These are phyloP conservation scores for Cicer bijugum DNA, from an alignment of 306 rosid species.

Conservation along the genomic window DNA sequence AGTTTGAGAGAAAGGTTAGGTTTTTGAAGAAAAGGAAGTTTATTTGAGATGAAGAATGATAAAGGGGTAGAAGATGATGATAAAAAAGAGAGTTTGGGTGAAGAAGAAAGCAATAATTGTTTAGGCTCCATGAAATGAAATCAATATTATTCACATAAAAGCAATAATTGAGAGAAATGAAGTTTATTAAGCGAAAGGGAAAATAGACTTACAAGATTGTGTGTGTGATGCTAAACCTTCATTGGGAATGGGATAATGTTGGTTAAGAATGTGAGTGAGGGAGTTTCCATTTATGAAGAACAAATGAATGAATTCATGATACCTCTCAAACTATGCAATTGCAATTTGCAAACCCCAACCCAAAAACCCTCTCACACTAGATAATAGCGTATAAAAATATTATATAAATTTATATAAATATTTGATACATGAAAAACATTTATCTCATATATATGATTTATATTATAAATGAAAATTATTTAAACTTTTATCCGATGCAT, in stretches of 20 bases:
- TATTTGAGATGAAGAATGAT: constrained; percentile 61
- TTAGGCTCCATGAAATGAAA: constrained; percentile 56
- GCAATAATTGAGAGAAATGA: not conserved
- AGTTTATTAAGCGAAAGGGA: not conserved
- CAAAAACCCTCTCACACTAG: constrained; percentile 2
- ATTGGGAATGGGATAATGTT: not conserved
- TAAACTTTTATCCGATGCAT: too few species aligned
- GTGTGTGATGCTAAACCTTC: not conserved
- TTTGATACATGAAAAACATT: too few species aligned
- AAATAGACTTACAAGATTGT: constrained; percentile 25
- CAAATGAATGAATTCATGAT: not conserved
- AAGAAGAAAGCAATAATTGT: constrained; percentile 45
- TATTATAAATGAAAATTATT: too few species aligned
- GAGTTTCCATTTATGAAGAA: not conserved
- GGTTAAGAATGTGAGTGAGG: not conserved
- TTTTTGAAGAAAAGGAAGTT: constrained; percentile 43
- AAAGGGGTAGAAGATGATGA: constrained; percentile 50
- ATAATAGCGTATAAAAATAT: constrained; percentile 5
- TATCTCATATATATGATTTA: too few species aligned
- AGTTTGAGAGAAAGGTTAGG: constrained; percentile 49
- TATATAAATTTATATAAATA: too few species aligned
- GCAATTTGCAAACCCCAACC: constrained; percentile 11
- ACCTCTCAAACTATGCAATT: not conserved
- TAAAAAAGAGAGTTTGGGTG: constrained; percentile 47
- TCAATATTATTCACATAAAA: not conserved